Evolutionary conservation across 345 rosid species (phyloP), one percentile per base, ranked within the genome.

Genomic region (Mangifera indica): DNA sequence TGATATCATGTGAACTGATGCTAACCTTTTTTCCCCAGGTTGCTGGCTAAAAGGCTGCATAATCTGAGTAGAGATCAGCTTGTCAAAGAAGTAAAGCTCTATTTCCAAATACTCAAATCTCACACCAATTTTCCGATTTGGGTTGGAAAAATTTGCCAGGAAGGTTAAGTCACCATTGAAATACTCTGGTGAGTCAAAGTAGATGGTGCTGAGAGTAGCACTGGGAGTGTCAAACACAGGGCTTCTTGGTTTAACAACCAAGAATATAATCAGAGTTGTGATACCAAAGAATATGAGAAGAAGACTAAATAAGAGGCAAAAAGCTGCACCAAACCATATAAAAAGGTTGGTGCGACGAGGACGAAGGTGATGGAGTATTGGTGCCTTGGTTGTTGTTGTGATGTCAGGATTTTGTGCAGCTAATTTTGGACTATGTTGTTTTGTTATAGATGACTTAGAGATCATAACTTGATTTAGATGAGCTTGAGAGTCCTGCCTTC

Each of bases 261-360:
- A 74, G 69, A 82, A 94, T 73, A 92, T 79, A 45, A 90, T 85
- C 79, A 89, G 63, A 63, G 96, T 94, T 63, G 96, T 90, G 3
- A 92, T 79, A 5, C 97, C 97, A 51, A 90, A 87, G 74, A 92
- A 71, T 84, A 94, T 92, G 51, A 94, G 84, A 53, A 80, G 51
- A 65, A 94, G 81, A 78, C 98, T 90, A 74, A 94, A 92, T 60
- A 92, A 48, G 70, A 90, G 84, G 71, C 97, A 92, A 4, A 92
- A 32, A 62, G 91, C 79, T 44, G 92, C 97, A 46, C 85, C 82
- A 67, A 86, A 90, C 98, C 98, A 94, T 32, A 89, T 75, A 48
- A 88, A 44, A 10, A 83, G 87, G 75, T 85, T 94, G 20, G 91
- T 90, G 13, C 81, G 83, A 37, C 64, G 80, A 40, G 79, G 80